phyloP scores from a whole-genome alignment of 495 filamentous ascomycete genomes.

The Penicillium steckii region DNA sequence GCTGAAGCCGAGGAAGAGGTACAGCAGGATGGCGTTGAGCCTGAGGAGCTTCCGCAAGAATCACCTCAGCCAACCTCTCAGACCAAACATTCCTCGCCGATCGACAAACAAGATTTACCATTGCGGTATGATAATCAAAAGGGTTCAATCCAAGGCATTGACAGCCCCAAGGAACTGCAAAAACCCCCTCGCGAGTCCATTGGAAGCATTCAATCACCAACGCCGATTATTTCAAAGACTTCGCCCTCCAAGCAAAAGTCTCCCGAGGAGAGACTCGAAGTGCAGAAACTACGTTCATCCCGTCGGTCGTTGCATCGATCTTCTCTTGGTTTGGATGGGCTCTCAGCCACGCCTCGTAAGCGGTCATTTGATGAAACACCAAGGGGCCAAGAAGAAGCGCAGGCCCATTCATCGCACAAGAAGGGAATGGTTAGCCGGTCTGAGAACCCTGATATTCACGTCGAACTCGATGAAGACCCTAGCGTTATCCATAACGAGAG shows the following conservation, averaged over 20 bases:
- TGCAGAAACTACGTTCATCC: slow-evolving; percentile 13
- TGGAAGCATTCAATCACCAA: neutral
- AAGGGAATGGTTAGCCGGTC: slow-evolving; percentile 29
- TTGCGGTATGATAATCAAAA: neutral
- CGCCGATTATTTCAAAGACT: neutral
- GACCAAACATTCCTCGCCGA: neutral
- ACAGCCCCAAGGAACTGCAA: neutral
- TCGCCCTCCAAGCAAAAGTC: neutral
- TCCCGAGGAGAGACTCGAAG: slow-evolving; percentile 7
- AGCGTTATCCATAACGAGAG: slow-evolving; percentile 26
- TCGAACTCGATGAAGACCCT: slow-evolving; percentile 33
- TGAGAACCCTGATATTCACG: slow-evolving; percentile 26
- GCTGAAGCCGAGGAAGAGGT: neutral
- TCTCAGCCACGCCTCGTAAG: slow-evolving; percentile 32
- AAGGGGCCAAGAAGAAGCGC: slow-evolving; percentile 20
- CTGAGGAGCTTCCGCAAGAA: neutral
- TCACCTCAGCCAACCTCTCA: neutral
- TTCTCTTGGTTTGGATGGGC: slow-evolving; percentile 10
- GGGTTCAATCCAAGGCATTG: neutral
- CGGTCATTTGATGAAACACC: slow-evolving; percentile 43
- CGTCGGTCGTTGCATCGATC: slow-evolving; percentile 9
- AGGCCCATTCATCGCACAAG: slow-evolving; percentile 29
- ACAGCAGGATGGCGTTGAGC: neutral
- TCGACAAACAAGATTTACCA: neutral
- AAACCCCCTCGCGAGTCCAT: neutral